Evolutionary conservation across 164 flowering plant genomes (phyloP), one percentile per base, ranked within the genome.

Genomic region (Cinnamomum micranthum): DNA sequence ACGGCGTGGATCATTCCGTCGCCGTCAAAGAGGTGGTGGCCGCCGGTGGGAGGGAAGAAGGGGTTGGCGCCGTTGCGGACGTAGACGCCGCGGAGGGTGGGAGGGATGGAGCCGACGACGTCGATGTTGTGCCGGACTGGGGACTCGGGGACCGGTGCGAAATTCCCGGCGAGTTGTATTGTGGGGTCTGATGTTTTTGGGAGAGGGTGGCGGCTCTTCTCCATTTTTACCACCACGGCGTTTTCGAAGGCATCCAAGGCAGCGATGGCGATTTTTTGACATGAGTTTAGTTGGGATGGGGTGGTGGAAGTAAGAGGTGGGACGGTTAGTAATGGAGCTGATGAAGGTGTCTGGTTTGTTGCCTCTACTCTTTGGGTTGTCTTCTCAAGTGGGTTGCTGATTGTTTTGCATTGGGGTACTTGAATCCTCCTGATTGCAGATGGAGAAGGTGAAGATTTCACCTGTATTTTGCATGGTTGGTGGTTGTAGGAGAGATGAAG

Each of bases 1-100:
- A 86, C 85, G 22, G 89, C 87, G 23, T 86, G 89, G 6, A 86
- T 72, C 89, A 86, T 85, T 3, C 89, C 86, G 74, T 86, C 89
- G 4, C 86, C 89, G 73, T 86, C 89, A 23, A 86, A 86, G 55
- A 87, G 71, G 72, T 86, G 89, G 75, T 86, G 87, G 0, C 87
- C 85, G 2, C 80, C 83, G 6, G 73, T 7, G 22, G 89, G 89
- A 2, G 64, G 28, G 51, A 69, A 62, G 77, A 76, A 33, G 19
- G 89, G 89, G 72, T 86, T 86, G 0, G 86, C 87, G 1, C 89
- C 89, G 74, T 85, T 86, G 6, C 87, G 80, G 10, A 83, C 47
- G 65, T 86, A 86, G 19, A 86, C 83, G 2, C 89, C 89, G 0
- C 55, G 55, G n/a, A 86, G 75, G 47, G 74, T 68, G 0, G 24